Conservation (phyloP, 2,329 filamentous ascomycete genomes). For the Sordariomycetes sp. region DNA sequence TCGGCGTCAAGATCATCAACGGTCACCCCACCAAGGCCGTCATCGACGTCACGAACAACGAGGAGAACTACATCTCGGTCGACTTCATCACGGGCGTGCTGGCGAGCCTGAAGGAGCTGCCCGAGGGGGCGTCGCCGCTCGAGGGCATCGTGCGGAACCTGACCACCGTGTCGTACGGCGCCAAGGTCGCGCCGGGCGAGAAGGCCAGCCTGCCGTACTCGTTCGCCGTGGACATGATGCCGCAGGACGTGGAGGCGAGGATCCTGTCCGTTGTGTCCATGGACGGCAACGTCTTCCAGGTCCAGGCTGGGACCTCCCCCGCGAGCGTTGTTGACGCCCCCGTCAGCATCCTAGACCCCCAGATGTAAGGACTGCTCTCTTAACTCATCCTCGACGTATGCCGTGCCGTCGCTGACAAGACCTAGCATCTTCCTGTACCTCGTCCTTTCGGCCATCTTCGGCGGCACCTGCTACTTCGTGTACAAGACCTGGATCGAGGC, state of each 20-base stretch:
- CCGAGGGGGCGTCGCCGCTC: constrained; percentile 28
- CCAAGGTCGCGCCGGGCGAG: constrained; percentile 65
- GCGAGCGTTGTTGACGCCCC: constrained; percentile 84
- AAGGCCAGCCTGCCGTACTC: constrained; percentile 69
- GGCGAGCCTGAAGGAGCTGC: constrained; percentile 42
- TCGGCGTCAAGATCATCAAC: constrained; percentile 93
- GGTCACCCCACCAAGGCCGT: constrained; percentile 75
- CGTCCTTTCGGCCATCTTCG: constrained; percentile 70
- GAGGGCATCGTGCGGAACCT: constrained; percentile 70
- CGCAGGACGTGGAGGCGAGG: constrained; percentile 74
- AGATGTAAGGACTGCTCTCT: constrained; percentile 58
- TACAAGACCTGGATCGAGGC: constrained; percentile 97
- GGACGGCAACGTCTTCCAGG: constrained; percentile 61
- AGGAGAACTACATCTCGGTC: constrained; percentile 64
- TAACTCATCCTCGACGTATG: not conserved
- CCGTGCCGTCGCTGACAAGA: constrained; percentile 21
- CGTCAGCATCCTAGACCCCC: constrained; percentile 85
- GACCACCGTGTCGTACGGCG: constrained; percentile 63
- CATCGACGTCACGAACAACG: constrained; percentile 75
- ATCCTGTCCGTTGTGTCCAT: constrained; percentile 62
- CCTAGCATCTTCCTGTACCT: constrained; percentile 92
- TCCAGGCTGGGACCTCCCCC: constrained; percentile 70
- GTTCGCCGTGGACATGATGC: constrained; percentile 86
- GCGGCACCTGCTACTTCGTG: constrained; percentile 82
- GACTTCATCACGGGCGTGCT: constrained; percentile 70